phyloP scores from a whole-genome alignment of 202 grass and related monocot species.

The Dendrocalamus latiflorus region DNA sequence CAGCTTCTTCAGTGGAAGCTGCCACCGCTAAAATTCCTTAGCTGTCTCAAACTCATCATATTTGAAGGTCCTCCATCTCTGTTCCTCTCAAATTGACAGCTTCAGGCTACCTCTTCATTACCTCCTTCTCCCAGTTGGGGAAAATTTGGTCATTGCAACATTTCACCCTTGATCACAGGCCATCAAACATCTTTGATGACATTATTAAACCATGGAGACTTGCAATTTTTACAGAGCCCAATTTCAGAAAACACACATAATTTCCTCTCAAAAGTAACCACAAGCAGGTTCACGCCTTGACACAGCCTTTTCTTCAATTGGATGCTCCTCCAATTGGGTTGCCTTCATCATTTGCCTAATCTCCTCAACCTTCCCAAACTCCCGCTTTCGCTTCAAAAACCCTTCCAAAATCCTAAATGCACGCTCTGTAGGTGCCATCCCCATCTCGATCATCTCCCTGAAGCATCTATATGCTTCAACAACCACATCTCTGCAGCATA shows the following conservation, averaged over 20 bases:
- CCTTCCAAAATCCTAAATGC: conserved; percentile 68
- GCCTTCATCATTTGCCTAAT: conserved; percentile 60
- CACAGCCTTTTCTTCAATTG: not conserved
- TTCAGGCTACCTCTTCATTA: not conserved
- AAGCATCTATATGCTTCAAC: conserved; percentile 65
- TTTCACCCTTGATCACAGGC: not conserved
- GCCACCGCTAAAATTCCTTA: conserved; percentile 5
- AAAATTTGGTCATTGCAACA: conserved; percentile 11
- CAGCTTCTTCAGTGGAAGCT: not conserved
- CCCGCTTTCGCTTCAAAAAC: conserved; percentile 42
- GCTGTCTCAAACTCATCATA: not conserved
- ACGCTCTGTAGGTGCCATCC: conserved; percentile 61
- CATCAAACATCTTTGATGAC: not conserved
- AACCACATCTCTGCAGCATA: conserved; percentile 71
- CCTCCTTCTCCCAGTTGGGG: not conserved
- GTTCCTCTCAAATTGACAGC: conserved; percentile 5
- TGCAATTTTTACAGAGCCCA: not conserved
- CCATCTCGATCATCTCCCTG: conserved; percentile 51
- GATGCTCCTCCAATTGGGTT: conserved; percentile 23
- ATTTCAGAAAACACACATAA: not conserved
- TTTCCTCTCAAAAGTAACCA: not conserved
- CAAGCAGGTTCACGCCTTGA: not conserved
- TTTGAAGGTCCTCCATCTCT: not conserved
- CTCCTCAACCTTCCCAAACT: conserved; percentile 62
- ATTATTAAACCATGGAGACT: not conserved